phyloP scores from a whole-genome alignment of 1,284 basidiomycete species.

The Hemileia vastatrix region DNA sequence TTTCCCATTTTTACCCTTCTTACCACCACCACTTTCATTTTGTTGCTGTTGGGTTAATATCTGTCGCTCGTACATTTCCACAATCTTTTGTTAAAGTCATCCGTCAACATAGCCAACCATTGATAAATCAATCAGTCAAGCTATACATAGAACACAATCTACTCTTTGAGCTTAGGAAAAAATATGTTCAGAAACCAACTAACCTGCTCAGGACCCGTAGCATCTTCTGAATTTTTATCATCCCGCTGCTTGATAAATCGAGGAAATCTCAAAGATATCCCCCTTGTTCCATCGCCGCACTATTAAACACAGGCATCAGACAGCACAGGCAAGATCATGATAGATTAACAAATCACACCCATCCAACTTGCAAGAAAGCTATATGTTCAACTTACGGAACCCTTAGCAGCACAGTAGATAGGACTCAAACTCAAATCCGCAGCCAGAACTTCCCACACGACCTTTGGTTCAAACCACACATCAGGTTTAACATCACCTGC shows the following conservation, averaged over 20 bases:
- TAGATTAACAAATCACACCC: not conserved
- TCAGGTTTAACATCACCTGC: constrained; percentile 34
- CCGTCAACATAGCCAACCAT: not conserved
- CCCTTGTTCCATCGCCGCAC: constrained; percentile 19
- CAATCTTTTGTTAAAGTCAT: constrained; percentile 1
- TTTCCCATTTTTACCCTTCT: constrained; percentile 5
- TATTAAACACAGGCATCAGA: not conserved
- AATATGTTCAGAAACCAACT: not conserved
- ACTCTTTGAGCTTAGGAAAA: not conserved
- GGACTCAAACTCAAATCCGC: constrained; percentile 95
- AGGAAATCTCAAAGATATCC: constrained; percentile 40
- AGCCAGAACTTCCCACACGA: constrained; percentile 97
- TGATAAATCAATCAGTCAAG: not conserved
- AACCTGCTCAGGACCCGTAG: constrained; percentile 17
- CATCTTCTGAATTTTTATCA: constrained; percentile 19
- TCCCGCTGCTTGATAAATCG: constrained; percentile 27
- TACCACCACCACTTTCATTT: not conserved
- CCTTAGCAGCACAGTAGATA: constrained; percentile 92
- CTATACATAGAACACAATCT: not conserved
- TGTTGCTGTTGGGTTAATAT: not conserved
- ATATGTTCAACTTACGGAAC: constrained; percentile 57
- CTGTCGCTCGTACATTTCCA: constrained; percentile 19
- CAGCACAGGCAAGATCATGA: no score
- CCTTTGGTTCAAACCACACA: constrained; percentile 39
- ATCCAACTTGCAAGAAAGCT: not conserved